phyloP scores from a whole-genome alignment of 2,329 filamentous ascomycete genomes.

The Phialocephala sp. region DNA sequence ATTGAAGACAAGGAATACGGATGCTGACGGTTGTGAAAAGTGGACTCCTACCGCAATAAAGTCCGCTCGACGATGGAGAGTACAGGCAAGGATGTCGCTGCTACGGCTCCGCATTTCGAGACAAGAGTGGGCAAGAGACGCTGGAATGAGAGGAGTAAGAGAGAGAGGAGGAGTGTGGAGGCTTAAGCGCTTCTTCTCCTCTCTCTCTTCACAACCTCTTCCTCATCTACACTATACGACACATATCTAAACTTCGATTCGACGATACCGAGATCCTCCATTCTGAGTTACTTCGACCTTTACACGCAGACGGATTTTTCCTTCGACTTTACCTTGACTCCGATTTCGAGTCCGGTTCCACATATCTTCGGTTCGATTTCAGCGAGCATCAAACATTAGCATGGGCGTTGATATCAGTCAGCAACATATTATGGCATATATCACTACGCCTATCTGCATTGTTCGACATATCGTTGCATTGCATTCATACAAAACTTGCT shows the following conservation, averaged over 20 bases:
- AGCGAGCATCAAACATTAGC: neutral
- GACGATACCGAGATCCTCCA: neutral
- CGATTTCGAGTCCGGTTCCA: too few relatives aligned
- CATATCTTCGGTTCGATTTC: neutral
- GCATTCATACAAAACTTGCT: neutral
- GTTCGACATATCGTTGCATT: neutral
- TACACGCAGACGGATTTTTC: too few relatives aligned
- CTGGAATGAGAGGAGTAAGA: slow-evolving; percentile 66
- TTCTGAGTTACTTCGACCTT: neutral
- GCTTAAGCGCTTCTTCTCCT: slow-evolving; percentile 48
- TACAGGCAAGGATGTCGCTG: slow-evolving; percentile 74
- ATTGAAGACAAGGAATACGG: too few relatives aligned
- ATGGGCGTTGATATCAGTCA: neutral
- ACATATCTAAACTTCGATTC: neutral
- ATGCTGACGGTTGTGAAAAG: slow-evolving; percentile 51
- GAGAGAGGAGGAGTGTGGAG: slow-evolving; percentile 35
- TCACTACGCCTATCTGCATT: neutral
- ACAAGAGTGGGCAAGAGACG: slow-evolving; percentile 83
- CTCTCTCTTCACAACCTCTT: neutral
- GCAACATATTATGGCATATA: slow-evolving; percentile 1
- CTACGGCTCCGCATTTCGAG: slow-evolving; percentile 84
- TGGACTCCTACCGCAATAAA: slow-evolving; percentile 94
- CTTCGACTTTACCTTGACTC: too few relatives aligned
- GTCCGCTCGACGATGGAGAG: slow-evolving; percentile 82
- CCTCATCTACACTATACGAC: neutral